Evolutionary conservation across 2,329 filamentous ascomycete genomes (phyloP).

Genomic region (Cordyceps farinosa): DNA sequence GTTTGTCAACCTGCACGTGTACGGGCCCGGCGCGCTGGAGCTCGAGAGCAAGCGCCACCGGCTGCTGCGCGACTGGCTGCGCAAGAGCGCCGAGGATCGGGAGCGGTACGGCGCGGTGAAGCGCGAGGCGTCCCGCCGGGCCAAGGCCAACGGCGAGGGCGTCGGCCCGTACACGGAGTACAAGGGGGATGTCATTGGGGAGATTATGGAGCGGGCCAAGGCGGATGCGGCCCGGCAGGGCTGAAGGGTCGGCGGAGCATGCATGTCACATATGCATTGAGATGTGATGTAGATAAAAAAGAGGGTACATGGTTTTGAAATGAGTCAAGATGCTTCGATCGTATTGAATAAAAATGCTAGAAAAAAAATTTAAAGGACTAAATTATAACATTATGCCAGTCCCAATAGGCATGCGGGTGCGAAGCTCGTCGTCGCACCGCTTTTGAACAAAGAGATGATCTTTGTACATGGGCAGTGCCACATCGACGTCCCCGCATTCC

Average conservation of each 20-base stretch:
- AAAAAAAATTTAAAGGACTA: no score
- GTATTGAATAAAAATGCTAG: background rate
- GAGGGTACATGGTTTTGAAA: background rate
- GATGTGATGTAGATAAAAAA: background rate
- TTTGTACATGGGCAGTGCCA: background rate
- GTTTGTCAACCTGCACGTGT: conserved; percentile 43
- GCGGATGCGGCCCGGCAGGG: conserved; percentile 1
- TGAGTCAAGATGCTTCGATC: no score
- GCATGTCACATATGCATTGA: background rate
- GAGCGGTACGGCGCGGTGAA: conserved; percentile 39
- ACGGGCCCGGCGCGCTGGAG: conserved; percentile 36
- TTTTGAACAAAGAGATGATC: background rate
- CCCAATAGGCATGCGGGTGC: background rate
- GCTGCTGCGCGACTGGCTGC: conserved; percentile 43
- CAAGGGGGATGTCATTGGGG: conserved; percentile 37
- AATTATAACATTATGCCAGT: background rate
- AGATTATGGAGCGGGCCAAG: conserved; percentile 32
- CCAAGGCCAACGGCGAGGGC: conserved; percentile 28
- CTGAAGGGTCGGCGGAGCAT: background rate
- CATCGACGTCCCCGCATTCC: background rate
- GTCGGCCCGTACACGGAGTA: conserved; percentile 38
- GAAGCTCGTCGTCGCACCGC: background rate
- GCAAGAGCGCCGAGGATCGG: conserved; percentile 33
- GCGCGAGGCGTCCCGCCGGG: conserved; percentile 31
- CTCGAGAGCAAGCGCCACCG: conserved; percentile 37